Base-by-base conservation (phyloP, 345 rosid genomes). In the Bretschneidera sinensis region DNA sequence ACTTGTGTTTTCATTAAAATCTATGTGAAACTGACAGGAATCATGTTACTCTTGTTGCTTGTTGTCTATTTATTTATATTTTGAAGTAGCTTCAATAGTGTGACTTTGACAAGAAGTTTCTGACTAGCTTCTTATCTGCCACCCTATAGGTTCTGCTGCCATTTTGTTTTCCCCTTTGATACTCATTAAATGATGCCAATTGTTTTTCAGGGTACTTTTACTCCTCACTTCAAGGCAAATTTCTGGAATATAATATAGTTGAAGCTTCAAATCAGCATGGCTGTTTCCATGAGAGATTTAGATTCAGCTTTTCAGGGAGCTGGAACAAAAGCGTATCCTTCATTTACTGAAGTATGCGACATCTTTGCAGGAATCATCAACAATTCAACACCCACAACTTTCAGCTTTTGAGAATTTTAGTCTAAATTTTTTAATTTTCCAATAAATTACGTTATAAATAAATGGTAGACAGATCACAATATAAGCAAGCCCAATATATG, bases 321-420 rank as follows among this genome's bases (percentile, higher is more conserved):
- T 67, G 99, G 99, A 66, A 96, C 85, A 67, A 91, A 85, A 71
- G 85, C 88, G 99, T 95, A 95, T 91, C 97, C 97, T 91, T 83
- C 43, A 45, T 1, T 19, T 74, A 20, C 39, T n/a, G 25, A 43
- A 63, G 49, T 48, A 39, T 60, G 48, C 48, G 55, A 43, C 51
- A 25, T 67, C 25, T 66, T 71, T 50, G 28, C 4, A 19, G n/a
- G 43, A 39, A 52, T 59, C 21, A 57, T 24, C 16, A 21, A 0
- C 7, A 6, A 5, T 13, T 24, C 16, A 21, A 0, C 7, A 6
- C 45, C 45, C 45, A 39, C 14, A 54, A 39, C 22, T 60, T 45
- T 50, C 17, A 31, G 24, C 34, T 45, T 34, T 61, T n/a, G 31
- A 22, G 9, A 18, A 43, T 15, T 2, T 43, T 51, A 43, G 15